These are phyloP conservation scores for Fusarium duplospermum DNA, from an alignment of 2,329 filamentous ascomycete species.

Conservation along the genomic window DNA sequence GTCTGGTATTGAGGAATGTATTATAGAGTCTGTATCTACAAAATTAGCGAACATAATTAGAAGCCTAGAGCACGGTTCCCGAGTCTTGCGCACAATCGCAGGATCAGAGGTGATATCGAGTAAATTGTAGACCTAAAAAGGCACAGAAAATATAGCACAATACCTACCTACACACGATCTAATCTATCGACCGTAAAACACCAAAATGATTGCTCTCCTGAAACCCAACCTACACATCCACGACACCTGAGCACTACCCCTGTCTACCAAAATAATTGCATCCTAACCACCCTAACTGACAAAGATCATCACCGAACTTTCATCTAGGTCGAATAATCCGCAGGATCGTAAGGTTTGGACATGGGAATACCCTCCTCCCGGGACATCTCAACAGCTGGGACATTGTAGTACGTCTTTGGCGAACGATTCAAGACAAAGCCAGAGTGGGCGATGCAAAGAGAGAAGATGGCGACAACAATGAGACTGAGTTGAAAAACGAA, in stretches of 20 bases:
- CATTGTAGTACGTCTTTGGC: slow-evolving; percentile 5
- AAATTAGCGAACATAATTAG: background rate
- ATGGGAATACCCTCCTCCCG: background rate
- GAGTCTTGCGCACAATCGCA: too few relatives aligned
- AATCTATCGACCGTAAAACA: background rate
- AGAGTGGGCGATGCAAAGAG: slow-evolving; percentile 16
- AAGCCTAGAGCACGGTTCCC: background rate
- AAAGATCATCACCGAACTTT: background rate
- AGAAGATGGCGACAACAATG: slow-evolving; percentile 24
- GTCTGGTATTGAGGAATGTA: background rate
- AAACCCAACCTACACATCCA: background rate
- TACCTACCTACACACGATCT: background rate
- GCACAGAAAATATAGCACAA: background rate
- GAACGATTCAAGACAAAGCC: slow-evolving; percentile 6
- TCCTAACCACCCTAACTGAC: too few relatives aligned
- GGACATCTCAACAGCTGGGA: background rate
- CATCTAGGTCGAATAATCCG: background rate
- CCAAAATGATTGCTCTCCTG: too few relatives aligned
- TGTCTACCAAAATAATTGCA: background rate
- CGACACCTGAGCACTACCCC: background rate
- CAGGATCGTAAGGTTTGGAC: background rate
- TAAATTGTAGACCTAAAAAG: background rate
- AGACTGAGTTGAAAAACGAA: slow-evolving; percentile 4
- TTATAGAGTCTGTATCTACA: background rate
- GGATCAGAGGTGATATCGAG: background rate